phyloP scores from a whole-genome alignment of 306 rosid species.

The Prunus armeniaca region DNA sequence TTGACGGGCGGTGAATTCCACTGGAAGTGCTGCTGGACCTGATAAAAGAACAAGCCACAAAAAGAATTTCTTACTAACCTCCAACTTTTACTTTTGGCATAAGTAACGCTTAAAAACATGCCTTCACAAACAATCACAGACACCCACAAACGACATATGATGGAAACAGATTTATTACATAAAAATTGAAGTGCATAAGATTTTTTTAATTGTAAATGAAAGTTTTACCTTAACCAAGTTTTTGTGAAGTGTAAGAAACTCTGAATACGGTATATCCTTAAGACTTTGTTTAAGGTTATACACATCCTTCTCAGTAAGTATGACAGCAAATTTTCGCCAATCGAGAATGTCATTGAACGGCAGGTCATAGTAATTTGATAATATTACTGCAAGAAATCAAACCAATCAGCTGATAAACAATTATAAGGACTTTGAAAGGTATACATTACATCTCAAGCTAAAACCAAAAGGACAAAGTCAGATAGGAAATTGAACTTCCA shows the following conservation, averaged over 20 bases:
- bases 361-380: conserved; percentile 87
- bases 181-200: neutral
- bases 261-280: conserved; percentile 56
- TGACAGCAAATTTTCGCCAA: conserved; percentile 78
- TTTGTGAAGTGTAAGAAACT: conserved; percentile 66
- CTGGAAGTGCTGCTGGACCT: conserved; percentile 92
- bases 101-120: neutral
- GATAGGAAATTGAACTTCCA: neutral
- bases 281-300: conserved; percentile 86
- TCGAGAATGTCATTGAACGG: conserved; percentile 95
- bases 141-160: neutral
- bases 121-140: neutral
- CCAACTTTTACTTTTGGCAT: neutral
- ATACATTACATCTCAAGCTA: conserved; percentile 7
- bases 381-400: conserved; percentile 68
- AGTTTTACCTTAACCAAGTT: conserved; percentile 71
- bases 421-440: neutral
- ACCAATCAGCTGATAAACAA: conserved; percentile 25
- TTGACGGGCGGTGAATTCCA: conserved; percentile 88
- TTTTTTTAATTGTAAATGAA: neutral
- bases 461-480: conserved; percentile 8
- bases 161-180: neutral
- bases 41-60: conserved; percentile 25
- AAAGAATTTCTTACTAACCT: conserved; percentile 19
- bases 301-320: conserved; percentile 80